Base-by-base conservation (phyloP, 176 grass and related monocot genomes). In the Zoysia japonica region DNA sequence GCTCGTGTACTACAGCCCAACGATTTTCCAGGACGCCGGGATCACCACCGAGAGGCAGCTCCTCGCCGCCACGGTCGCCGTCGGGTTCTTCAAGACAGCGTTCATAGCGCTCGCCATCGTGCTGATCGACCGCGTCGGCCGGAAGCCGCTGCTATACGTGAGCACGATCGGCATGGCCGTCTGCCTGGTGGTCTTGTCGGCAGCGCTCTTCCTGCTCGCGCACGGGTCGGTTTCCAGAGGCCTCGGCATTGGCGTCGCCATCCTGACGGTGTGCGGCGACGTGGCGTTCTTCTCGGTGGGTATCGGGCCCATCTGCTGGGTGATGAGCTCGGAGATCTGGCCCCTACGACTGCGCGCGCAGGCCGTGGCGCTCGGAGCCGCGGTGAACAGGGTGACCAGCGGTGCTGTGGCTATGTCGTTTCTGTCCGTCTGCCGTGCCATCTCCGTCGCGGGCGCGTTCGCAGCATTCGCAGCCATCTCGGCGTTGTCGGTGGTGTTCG, bases 281-380 rank as follows among this genome's bases (percentile, higher is more conserved):
- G 90, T 96, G n/a, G 90, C 93, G 0, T 92, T 92, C 71, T 96
- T 96, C 77, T 96, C 93, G 2, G 78, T 92, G 9, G 93, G 93
- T 38, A 85, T 96, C 0, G 93, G 93, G 5, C 90, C 93, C 14
- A 70, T 96, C 81, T 81, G 72, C 69, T 84, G 80, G 93, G 90
- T 96, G 52, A 36, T 90, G 71, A 88, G 84, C 79, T 96, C 93
- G 5, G 93, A 96, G 71, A 90, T 96, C 47, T 92, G 72, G 78
- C 93, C 93, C n/a, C 50, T 92, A 48, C 72, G 90, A 70, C 83
- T 96, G 53, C 83, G 93, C 57, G 85, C 93, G 51, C 93, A 92
- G 80, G 93, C 90, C 36, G 91, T 87, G 67, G 93, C 79, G 0
- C 54, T 88, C 13, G 93, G 93, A 0, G 2, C 75, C 1, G 93